A percentile compares a stretch with the other conserved stretches of the same genome.
phyloP scores from a whole-genome alignment of 2,329 filamentous ascomycete genomes.

The Venturia effusa region DNA sequence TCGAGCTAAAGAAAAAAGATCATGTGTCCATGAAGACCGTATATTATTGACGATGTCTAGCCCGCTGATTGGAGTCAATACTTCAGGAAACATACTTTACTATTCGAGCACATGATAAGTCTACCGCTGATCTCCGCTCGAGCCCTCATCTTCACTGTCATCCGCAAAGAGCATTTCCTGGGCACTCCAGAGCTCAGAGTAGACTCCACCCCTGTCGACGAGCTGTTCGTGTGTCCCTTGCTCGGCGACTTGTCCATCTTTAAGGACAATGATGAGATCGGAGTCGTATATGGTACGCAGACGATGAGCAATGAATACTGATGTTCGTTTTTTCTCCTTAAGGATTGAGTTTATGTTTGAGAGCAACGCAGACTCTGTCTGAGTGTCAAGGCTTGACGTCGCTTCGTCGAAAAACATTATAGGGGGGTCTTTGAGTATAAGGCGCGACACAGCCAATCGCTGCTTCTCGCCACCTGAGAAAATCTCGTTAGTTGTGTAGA shows the following conservation, averaged over 20 bases:
- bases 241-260: slow-evolving; percentile 76
- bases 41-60: not conserved
- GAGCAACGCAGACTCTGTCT: slow-evolving; percentile 84
- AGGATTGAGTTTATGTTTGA: slow-evolving; percentile 88
- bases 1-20: not conserved
- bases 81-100: not conserved
- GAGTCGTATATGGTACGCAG: slow-evolving; percentile 89
- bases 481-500: not conserved
- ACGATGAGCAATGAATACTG: slow-evolving; percentile 88
- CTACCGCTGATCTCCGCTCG: not conserved
- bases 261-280: slow-evolving; percentile 81
- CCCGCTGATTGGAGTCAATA: not conserved
- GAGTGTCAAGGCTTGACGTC: slow-evolving; percentile 82
- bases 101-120: not conserved
- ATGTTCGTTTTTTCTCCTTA: slow-evolving; percentile 77
- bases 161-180: slow-evolving; percentile 11
- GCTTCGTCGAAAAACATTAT: slow-evolving; percentile 93
- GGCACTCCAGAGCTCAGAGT: slow-evolving; percentile 86
- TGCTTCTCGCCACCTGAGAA: slow-evolving; percentile 69
- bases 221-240: slow-evolving; percentile 78
- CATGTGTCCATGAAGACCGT: not conserved
- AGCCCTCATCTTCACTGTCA: not conserved
- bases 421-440: slow-evolving; percentile 82
- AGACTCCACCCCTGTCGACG: slow-evolving; percentile 67
- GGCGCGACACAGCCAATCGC: slow-evolving; percentile 68